phyloP scores from a whole-genome alignment of 805 yeast species.

The Wickerhamiella occidentalis region DNA sequence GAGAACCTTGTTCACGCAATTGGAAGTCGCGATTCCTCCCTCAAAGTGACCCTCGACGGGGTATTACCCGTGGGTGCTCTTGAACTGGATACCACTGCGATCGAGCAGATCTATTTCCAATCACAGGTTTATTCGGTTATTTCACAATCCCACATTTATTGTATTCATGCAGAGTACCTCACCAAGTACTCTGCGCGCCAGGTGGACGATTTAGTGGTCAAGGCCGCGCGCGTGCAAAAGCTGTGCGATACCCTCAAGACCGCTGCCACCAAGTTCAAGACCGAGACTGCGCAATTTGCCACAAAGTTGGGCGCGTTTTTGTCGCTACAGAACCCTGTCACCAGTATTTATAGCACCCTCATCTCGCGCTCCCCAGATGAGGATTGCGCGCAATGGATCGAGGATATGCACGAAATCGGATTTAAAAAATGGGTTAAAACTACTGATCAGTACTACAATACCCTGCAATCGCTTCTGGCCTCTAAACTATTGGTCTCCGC shows the following conservation, averaged over 20 bases:
- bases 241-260: constrained; percentile 3
- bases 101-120: constrained; percentile 4
- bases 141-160: neutral
- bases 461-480: constrained; percentile 5
- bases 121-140: constrained; percentile 12
- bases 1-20: constrained; percentile 25
- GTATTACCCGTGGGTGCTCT: constrained; percentile 26
- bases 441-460: constrained; percentile 10
- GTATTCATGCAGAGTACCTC: constrained; percentile 3
- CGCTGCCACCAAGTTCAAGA: neutral
- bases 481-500: neutral
- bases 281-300: neutral
- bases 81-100: constrained; percentile 6
- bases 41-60: constrained; percentile 28
- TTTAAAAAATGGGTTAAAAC: constrained; percentile 20
- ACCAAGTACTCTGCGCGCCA: neutral
- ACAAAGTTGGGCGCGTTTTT: neutral
- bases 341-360: neutral
- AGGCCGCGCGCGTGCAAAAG: constrained; percentile 9
- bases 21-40: constrained; percentile 22
- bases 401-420: constrained; percentile 21
- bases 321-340: neutral
- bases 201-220: constrained; percentile 4
- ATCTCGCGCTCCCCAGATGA: neutral
- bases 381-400: constrained; percentile 16